Conservation (phyloP, 2,329 filamentous ascomycete species). For the Ophiosphaerella herpotricha region DNA sequence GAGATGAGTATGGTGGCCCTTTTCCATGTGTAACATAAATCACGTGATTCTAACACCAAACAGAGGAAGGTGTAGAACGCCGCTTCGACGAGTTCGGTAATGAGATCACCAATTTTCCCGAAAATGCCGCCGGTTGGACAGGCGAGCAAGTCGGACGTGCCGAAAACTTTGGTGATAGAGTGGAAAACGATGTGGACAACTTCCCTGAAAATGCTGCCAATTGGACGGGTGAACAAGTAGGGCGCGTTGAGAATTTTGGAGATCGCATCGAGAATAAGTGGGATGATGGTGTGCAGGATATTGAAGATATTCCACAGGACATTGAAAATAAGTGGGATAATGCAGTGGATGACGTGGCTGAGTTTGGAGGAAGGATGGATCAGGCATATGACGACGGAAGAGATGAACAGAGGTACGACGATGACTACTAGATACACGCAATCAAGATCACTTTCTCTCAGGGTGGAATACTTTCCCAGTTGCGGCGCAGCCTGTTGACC, state of each 20-base stretch:
- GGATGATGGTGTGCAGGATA: conserved; percentile 25
- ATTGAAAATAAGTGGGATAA: conserved; percentile 31
- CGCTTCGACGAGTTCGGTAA: conserved; percentile 23
- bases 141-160: conserved; percentile 29
- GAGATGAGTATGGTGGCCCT: conserved; percentile 23
- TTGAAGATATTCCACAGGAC: conserved; percentile 30
- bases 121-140: conserved; percentile 29
- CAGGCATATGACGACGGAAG: conserved; percentile 29
- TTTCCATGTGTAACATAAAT: neutral
- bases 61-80: conserved; percentile 23
- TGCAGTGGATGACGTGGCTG: conserved; percentile 17
- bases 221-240: conserved; percentile 31
- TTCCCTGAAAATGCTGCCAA: conserved; percentile 29
- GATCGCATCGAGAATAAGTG: conserved; percentile 28
- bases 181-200: conserved; percentile 28
- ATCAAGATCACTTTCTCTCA: too few species aligned
- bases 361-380: conserved; percentile 28
- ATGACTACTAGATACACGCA: conserved; percentile 11
- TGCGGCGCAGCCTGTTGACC: too few species aligned
- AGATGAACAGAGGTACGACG: conserved; percentile 30
- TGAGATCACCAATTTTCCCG: conserved; percentile 24
- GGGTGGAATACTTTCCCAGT: too few species aligned
- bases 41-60: conserved; percentile 1
- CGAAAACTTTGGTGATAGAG: conserved; percentile 27
- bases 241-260: conserved; percentile 28